phyloP scores from a whole-genome alignment of 1,139 yeast genomes.

The Candida mesenterica region DNA sequence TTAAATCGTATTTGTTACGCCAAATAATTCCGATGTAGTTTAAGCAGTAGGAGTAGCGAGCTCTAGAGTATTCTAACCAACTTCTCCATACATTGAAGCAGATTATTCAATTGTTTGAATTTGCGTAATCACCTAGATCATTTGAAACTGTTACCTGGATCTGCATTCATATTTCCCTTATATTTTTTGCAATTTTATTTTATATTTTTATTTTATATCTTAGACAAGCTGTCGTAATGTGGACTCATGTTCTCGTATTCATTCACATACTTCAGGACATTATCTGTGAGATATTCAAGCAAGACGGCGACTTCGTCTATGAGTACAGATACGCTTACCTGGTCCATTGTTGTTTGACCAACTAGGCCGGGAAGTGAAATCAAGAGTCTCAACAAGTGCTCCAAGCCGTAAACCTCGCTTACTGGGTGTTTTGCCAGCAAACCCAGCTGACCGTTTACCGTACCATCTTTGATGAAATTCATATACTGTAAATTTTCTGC shows the following conservation, averaged over 20 bases:
- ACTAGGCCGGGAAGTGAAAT: constrained; percentile 80
- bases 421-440: constrained; percentile 31
- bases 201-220: no score
- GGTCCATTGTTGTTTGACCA: constrained; percentile 78
- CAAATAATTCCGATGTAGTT: no score
- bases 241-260: constrained; percentile 60
- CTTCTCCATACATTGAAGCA: no score
- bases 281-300: constrained; percentile 51
- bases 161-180: no score
- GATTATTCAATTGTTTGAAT: no score
- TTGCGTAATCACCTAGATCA: no score
- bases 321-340: constrained; percentile 58
- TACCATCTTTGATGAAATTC: constrained; percentile 39
- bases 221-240: constrained; percentile 52
- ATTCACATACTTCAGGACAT: constrained; percentile 45
- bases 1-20: constrained; percentile 2
- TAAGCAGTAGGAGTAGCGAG: no score
- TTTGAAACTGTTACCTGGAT: no score
- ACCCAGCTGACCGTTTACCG: neutral
- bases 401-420: constrained; percentile 67
- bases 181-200: no score
- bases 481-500: constrained; percentile 82
- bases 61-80: no score
- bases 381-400: constrained; percentile 71
- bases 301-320: constrained; percentile 46